Conservation (phyloP, 164 flowering plant species). For the Vitis vinifera region ASM3070453v1 NC_081818.1:5915001-5915500, state of each 20-base stretch:
- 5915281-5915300: neutral
- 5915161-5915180: neutral
- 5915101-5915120: too few species aligned
- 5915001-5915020: neutral
- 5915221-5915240: conserved; percentile 89
- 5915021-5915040: neutral
- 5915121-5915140: too few species aligned
- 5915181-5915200: conserved; percentile 27
- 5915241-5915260: conserved; percentile 86
- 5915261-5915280: conserved; percentile 7
- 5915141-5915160: too few species aligned
- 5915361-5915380: neutral
- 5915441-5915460: too few species aligned
- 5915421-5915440: too few species aligned
- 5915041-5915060: neutral
- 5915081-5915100: too few species aligned
- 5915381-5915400: too few species aligned
- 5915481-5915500: neutral
- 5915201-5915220: conserved; percentile 92
- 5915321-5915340: neutral
- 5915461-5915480: neutral
- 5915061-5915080: too few species aligned
- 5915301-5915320: neutral
- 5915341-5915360: neutral
- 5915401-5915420: too few species aligned